These are phyloP conservation scores for Isoetes engelmannii DNA, from an alignment of 83 land plant genomes.

Conservation along the genomic window DNA sequence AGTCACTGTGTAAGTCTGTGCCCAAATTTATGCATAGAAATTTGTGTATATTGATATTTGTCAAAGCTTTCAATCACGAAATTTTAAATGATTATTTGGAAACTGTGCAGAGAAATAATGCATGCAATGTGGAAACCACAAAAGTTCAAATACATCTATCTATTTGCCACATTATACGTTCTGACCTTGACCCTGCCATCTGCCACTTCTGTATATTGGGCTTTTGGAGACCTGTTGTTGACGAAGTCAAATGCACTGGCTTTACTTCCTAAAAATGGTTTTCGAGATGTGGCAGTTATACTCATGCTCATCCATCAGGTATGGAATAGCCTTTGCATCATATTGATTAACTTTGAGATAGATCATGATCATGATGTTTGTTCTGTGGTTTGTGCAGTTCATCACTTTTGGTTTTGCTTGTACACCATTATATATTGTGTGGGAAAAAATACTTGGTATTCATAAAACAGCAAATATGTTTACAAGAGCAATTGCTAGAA, in stretches of 20 bases:
- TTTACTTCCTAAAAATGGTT: constrained; percentile 31
- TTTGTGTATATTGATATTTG: not conserved
- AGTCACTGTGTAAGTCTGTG: not conserved
- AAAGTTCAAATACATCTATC: constrained; percentile 56
- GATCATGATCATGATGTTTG: not conserved
- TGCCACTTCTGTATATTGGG: constrained; percentile 44
- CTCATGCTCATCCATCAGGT: constrained; percentile 51
- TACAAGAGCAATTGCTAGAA: constrained; percentile 49
- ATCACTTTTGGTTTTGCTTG: constrained; percentile 75
- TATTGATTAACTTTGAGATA: not conserved
- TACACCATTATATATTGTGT: constrained; percentile 72
- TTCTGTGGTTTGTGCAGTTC: constrained; percentile 11
- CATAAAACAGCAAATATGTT: constrained; percentile 56
- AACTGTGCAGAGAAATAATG: constrained; percentile 55
- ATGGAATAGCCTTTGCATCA: not conserved
- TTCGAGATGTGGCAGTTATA: constrained; percentile 30
- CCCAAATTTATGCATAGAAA: not conserved
- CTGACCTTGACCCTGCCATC: constrained; percentile 50
- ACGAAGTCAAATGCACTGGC: constrained; percentile 45
- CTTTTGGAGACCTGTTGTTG: constrained; percentile 46
- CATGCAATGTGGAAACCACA: constrained; percentile 82
- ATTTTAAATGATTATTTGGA: not conserved
- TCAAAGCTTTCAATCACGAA: not conserved
- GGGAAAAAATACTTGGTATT: constrained; percentile 62
- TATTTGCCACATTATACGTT: constrained; percentile 52